Percentiles rank a stretch among this genome's conserved stretches.
Conservation (phyloP, 805 yeast genomes). For the Saturnispora hagleri region DNA sequence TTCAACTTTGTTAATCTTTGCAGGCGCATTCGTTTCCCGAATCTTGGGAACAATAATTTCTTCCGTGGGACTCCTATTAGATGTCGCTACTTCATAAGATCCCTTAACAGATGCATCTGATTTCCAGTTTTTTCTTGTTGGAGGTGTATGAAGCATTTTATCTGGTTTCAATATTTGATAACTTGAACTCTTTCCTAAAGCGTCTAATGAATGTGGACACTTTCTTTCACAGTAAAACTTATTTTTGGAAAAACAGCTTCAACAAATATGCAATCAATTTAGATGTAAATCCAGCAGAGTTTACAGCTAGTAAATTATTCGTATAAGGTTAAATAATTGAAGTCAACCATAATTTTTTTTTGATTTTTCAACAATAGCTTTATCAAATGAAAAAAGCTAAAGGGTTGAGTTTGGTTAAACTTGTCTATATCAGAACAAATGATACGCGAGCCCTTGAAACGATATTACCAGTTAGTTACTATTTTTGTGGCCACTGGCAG, state of each 20-base stretch:
- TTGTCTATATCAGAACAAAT: neutral
- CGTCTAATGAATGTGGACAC: neutral
- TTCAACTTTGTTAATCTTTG: neutral
- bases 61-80: neutral
- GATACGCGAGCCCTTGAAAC: neutral
- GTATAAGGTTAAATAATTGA: neutral
- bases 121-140: slow-evolving; percentile 25
- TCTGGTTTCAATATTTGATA: neutral
- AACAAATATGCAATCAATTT: neutral
- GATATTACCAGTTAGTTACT: neutral
- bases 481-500: neutral
- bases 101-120: slow-evolving; percentile 13
- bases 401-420: neutral
- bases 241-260: neutral
- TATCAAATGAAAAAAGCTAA: neutral
- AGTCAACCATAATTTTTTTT: neutral
- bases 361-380: neutral
- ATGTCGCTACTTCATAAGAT: neutral
- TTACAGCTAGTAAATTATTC: neutral
- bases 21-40: neutral
- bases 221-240: neutral
- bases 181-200: neutral
- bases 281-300: neutral
- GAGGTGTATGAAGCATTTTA: slow-evolving; percentile 29
- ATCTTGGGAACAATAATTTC: neutral